Conservation (phyloP, 192 early-diverging fungal species). For the Chytriomyces sp. region DNA sequence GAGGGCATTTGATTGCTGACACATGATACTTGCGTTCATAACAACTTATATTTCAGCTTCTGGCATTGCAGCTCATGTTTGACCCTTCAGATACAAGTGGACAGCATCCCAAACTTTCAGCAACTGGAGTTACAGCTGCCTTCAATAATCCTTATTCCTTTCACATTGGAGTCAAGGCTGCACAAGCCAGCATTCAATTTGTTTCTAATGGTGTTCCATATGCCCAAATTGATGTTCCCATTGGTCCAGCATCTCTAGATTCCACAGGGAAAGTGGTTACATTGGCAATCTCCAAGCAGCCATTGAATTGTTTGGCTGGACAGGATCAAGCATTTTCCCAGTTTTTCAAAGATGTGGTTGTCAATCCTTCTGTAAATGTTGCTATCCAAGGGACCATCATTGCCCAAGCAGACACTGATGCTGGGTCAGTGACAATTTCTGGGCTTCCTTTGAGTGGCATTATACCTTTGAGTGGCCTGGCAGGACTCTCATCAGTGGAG, state of each 20-base stretch:
- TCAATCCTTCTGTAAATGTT: background rate
- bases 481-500: background rate
- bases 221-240: background rate
- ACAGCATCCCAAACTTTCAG: background rate
- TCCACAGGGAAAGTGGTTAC: background rate
- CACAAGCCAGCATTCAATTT: slow-evolving; percentile 12
- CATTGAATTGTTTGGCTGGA: slow-evolving; percentile 8
- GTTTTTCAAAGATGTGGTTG: slow-evolving; percentile 5
- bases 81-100: slow-evolving; percentile 18
- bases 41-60: too few relatives aligned
- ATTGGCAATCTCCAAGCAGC: background rate
- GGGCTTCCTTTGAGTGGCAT: slow-evolving; percentile 1
- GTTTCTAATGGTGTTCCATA: background rate
- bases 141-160: slow-evolving; percentile 24
- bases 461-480: background rate
- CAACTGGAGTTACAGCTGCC: background rate
- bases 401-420: slow-evolving; percentile 2
- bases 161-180: slow-evolving; percentile 8
- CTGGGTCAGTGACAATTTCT: background rate
- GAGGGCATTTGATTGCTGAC: too few relatives aligned
- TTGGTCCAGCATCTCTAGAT: slow-evolving; percentile 4
- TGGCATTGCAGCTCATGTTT: slow-evolving; percentile 10
- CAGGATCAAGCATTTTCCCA: background rate
- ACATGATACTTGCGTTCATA: too few relatives aligned
- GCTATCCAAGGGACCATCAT: slow-evolving; percentile 6